Percentiles rank a stretch among this genome's conserved stretches.
Conservation (phyloP, 805 yeast species). For the Metschnikowia lunata region DNA sequence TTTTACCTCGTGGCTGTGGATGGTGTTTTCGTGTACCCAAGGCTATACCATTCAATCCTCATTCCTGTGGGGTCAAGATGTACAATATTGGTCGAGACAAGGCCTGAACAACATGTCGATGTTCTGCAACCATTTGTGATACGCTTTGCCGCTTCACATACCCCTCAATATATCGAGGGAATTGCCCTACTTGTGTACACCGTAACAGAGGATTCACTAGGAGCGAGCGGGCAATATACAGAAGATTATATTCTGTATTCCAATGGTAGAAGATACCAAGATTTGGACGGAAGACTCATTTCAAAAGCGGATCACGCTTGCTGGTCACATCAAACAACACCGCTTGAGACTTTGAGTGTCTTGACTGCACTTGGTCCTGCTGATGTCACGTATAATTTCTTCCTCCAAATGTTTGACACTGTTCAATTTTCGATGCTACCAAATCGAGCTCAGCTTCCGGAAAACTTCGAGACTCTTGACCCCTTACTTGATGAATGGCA, state of each 20-base stretch:
- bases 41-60: slow-evolving; percentile 20
- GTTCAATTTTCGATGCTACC: slow-evolving; percentile 25
- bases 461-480: slow-evolving; percentile 23
- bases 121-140: slow-evolving; percentile 20
- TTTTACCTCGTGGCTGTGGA: slow-evolving; percentile 29
- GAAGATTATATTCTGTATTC: background rate
- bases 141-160: slow-evolving; percentile 25
- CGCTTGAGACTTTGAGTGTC: slow-evolving; percentile 12
- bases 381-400: slow-evolving; percentile 25
- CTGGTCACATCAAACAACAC: slow-evolving; percentile 19
- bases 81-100: slow-evolving; percentile 24
- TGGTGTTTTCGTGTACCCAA: slow-evolving; percentile 27
- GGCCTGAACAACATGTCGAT: slow-evolving; percentile 13
- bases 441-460: slow-evolving; percentile 16
- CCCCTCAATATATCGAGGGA: slow-evolving; percentile 29
- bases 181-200: slow-evolving; percentile 24
- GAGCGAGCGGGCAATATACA: too few relatives aligned
- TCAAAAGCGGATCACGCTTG: slow-evolving; percentile 10
- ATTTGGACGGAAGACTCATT: slow-evolving; percentile 19
- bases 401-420: slow-evolving; percentile 27
- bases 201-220: too few relatives aligned
- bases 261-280: slow-evolving; percentile 20
- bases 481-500: slow-evolving; percentile 14
- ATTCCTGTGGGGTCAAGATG: slow-evolving; percentile 32
- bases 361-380: slow-evolving; percentile 14